phyloP scores from a whole-genome alignment of 192 early-diverging fungal genomes.

The Coemansia sp. region DNA sequence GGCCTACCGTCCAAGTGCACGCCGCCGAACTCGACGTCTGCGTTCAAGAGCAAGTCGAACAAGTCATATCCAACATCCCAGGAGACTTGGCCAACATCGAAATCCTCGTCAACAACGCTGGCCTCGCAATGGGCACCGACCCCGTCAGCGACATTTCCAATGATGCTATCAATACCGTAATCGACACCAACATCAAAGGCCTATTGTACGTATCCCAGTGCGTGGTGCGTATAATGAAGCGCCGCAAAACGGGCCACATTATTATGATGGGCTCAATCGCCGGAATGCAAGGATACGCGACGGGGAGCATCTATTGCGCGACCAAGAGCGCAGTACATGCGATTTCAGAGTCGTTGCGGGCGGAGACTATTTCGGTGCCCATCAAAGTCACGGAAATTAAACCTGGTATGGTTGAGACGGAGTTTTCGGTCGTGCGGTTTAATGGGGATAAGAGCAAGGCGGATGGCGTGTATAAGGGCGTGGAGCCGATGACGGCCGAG shows the following conservation, averaged over 20 bases:
- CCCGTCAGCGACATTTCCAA: constrained; percentile 59
- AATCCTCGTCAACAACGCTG: constrained; percentile 90
- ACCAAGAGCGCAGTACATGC: constrained; percentile 82
- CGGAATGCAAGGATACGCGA: constrained; percentile 62
- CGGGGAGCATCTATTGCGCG: constrained; percentile 81
- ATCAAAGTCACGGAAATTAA: constrained; percentile 76
- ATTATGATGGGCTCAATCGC: constrained; percentile 85
- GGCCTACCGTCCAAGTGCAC: constrained; percentile 60
- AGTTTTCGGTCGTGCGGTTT: constrained; percentile 84
- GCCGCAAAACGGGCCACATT: constrained; percentile 64
- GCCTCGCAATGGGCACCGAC: constrained; percentile 74
- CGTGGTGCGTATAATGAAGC: constrained; percentile 76
- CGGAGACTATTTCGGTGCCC: constrained; percentile 73
- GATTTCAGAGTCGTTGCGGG: constrained; percentile 69
- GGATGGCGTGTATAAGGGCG: constrained; percentile 74
- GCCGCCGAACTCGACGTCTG: constrained; percentile 73
- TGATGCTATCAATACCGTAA: constrained; percentile 72
- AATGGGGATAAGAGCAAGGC: constrained; percentile 64
- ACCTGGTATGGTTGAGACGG: constrained; percentile 87
- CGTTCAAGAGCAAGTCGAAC: constrained; percentile 54
- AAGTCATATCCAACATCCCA: constrained; percentile 56
- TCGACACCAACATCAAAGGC: constrained; percentile 92
- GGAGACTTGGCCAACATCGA: constrained; percentile 60
- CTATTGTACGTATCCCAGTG: constrained; percentile 79
- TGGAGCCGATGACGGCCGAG: constrained; percentile 64